Evolutionary conservation across 495 filamentous ascomycete species (phyloP), one percentile per base, ranked within the genome.

Genomic region (Xylaria castorea): DNA sequence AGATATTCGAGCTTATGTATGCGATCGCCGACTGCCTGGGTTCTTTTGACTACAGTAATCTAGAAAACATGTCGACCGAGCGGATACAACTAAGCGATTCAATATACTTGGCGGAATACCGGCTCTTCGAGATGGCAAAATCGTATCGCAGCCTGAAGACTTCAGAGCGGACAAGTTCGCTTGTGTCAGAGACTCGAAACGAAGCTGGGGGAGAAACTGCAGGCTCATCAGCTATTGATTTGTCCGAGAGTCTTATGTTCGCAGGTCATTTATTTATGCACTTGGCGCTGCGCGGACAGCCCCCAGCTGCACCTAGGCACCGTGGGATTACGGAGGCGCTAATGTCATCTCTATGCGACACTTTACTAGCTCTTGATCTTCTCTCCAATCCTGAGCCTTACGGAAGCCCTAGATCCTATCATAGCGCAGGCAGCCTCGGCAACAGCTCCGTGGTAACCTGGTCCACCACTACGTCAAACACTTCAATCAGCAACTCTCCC

Each of bases 81-180:
- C 67, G 76, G 40, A 53, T 78, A 30, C 74, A 75, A 16, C 71
- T 79, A 55, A 79, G 77, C 71, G 72, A 79, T 66, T 78, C 77
- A 16, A 79, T 79, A n/a, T 79, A 79, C 27, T 71, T 76, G 46
- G 70, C 75, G 12, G 77, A 79, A 70, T 79, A 76, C 76, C 75
- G 74, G 38, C 76, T 79, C 44, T 79, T 76, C 30, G 71, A 78
- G 6, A 34, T 79, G 11, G 77, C 76, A 55, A 57, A 78, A 30
- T 30, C 67, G 4, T 75, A 70, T 40, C 74, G 76, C 51, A 71
- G 66, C 7, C 73, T 72, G 5, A 68, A 72, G 22, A 66, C 71
- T 32, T 68, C 58, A 40, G 73, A 55, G 34, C 62, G 70, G 34
- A 57, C 66, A n/a, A 65, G 62, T 25, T 75, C 75, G 30, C 58